These are phyloP conservation scores for Pythium apleroticum DNA, from an alignment of 352 stramenopile genomes.

Conservation along the genomic window DNA sequence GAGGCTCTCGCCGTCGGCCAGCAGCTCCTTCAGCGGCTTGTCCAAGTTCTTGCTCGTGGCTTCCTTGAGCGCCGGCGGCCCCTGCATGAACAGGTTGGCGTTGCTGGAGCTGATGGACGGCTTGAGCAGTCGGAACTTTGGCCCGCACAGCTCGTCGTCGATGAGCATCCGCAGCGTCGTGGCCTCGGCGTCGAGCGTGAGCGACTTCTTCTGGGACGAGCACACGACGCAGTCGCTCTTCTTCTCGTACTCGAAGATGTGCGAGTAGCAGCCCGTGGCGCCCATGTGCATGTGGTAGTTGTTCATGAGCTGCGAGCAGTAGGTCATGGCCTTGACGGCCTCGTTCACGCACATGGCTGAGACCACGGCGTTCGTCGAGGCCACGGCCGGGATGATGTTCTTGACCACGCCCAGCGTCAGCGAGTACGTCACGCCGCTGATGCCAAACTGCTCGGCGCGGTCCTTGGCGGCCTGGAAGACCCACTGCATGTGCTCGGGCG, in stretches of 20 bases:
- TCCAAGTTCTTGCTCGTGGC: constrained; percentile 92
- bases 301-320: constrained; percentile 96
- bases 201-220: constrained; percentile 63
- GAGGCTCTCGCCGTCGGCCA: constrained; percentile 87
- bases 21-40: constrained; percentile 88
- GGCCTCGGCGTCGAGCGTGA: constrained; percentile 46
- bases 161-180: constrained; percentile 66
- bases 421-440: constrained; percentile 96
- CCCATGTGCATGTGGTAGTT: constrained; percentile 99
- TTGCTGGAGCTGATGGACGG: constrained; percentile 68
- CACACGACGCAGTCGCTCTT: constrained; percentile 90
- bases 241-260: constrained; percentile 96
- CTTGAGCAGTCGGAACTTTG: constrained; percentile 63
- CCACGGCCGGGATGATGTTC: constrained; percentile 98
- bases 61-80: constrained; percentile 74
- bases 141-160: constrained; percentile 62
- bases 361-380: constrained; percentile 96
- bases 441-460: constrained; percentile 93
- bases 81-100: constrained; percentile 82
- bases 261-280: constrained; percentile 92
- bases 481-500: constrained; percentile 97
- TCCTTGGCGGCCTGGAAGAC: constrained; percentile 92
- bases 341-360: constrained; percentile 96
- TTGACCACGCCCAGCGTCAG: constrained; percentile 97
- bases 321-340: constrained; percentile 96